phyloP scores from a whole-genome alignment of 192 early-diverging fungal genomes.

The Glomus cerebriforme region DNA sequence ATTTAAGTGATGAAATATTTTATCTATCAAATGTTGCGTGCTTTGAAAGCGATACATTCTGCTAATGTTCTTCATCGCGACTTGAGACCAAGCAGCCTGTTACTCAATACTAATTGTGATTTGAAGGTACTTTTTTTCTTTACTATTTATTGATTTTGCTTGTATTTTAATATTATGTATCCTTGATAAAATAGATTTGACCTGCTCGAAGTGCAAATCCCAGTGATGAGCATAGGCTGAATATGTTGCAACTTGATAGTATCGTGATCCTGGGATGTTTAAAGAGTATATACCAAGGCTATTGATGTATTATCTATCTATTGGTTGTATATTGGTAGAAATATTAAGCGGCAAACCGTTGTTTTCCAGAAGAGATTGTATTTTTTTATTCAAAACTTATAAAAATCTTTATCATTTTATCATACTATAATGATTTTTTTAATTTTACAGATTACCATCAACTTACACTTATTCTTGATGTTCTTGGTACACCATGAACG shows the following conservation, averaged over 20 bases:
- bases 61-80: slow-evolving; percentile 98
- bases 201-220: slow-evolving; percentile 89
- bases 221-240: slow-evolving; percentile 83
- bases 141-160: background rate
- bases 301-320: slow-evolving; percentile 93
- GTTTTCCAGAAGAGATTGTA: slow-evolving; percentile 80
- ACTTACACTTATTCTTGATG: slow-evolving; percentile 91
- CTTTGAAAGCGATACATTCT: slow-evolving; percentile 98
- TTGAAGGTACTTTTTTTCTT: slow-evolving; percentile 59
- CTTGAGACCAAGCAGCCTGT: slow-evolving; percentile 91
- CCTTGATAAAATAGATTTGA: slow-evolving; percentile 64
- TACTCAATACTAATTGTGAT: slow-evolving; percentile 91
- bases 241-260: slow-evolving; percentile 95
- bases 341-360: slow-evolving; percentile 79
- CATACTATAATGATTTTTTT: background rate
- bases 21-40: slow-evolving; percentile 94
- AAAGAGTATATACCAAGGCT: slow-evolving; percentile 98
- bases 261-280: slow-evolving; percentile 94
- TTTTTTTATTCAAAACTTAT: background rate
- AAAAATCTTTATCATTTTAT: background rate
- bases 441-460: slow-evolving; percentile 78
- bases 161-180: background rate
- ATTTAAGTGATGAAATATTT: slow-evolving; percentile 98
- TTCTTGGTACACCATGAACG: slow-evolving; percentile 97
- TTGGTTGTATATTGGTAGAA: slow-evolving; percentile 86